Evolutionary conservation across 2,329 filamentous ascomycete genomes (phyloP).

Genomic region (Beauveria sp.): DNA sequence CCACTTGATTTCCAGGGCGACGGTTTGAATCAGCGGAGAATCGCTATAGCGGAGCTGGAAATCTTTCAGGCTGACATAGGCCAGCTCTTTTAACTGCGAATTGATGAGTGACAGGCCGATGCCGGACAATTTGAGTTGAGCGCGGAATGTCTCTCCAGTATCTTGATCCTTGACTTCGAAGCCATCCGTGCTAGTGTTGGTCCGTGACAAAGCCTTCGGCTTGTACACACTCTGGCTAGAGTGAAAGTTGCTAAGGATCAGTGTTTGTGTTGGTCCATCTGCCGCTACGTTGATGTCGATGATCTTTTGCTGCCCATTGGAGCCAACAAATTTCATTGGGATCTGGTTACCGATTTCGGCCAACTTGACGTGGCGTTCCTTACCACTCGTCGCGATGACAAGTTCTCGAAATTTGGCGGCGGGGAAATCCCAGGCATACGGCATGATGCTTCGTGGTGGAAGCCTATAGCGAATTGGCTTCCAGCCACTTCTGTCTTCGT

Average conservation of each 20-base stretch:
- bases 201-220: conserved; percentile 43
- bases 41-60: conserved; percentile 88
- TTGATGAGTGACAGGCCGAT: conserved; percentile 93
- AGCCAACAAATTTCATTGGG: conserved; percentile 78
- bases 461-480: conserved; percentile 86
- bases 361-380: conserved; percentile 83
- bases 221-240: conserved; percentile 86
- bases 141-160: conserved; percentile 79
- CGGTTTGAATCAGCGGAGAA: conserved; percentile 85
- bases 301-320: conserved; percentile 67
- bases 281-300: conserved; percentile 96
- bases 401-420: conserved; percentile 95
- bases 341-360: conserved; percentile 95
- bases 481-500: conserved; percentile 79
- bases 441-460: conserved; percentile 95
- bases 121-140: conserved; percentile 79
- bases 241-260: conserved; percentile 91
- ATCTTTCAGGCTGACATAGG: conserved; percentile 88
- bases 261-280: conserved; percentile 87
- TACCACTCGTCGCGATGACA: conserved; percentile 49
- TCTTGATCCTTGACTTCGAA: conserved; percentile 95
- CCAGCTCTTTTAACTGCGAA: conserved; percentile 79
- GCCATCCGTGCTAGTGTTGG: conserved; percentile 41
- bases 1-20: conserved; percentile 92
- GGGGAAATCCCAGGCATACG: conserved; percentile 98